phyloP scores from a whole-genome alignment of 2,329 filamentous ascomycete genomes.

The Sporothrix euskadiensis region DNA sequence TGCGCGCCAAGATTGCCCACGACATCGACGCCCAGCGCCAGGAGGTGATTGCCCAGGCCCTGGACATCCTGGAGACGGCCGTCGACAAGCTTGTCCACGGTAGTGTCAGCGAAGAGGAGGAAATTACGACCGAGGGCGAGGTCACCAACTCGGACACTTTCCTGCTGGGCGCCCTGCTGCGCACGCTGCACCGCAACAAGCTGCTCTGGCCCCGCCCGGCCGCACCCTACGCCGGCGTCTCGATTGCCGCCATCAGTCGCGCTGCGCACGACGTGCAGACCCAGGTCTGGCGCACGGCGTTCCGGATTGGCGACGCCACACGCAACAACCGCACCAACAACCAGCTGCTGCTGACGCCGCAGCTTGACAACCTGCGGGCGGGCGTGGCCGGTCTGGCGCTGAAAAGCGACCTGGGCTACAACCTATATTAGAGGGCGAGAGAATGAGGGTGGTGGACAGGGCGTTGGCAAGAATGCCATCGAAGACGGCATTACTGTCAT shows the following conservation, averaged over 20 bases:
- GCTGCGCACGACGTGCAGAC: slow-evolving; percentile 35
- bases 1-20: slow-evolving; percentile 37
- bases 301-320: slow-evolving; percentile 25
- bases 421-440: slow-evolving; percentile 33
- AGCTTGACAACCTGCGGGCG: slow-evolving; percentile 32
- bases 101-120: neutral
- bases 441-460: neutral
- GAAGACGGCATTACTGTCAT: neutral
- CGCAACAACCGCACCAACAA: slow-evolving; percentile 27
- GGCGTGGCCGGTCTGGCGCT: slow-evolving; percentile 36
- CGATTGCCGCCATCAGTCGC: slow-evolving; percentile 35
- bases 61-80: slow-evolving; percentile 33
- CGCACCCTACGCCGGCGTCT: slow-evolving; percentile 35
- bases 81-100: slow-evolving; percentile 34
- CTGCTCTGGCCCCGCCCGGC: slow-evolving; percentile 37
- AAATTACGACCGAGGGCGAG: slow-evolving; percentile 29
- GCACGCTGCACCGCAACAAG: slow-evolving; percentile 35
- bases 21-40: slow-evolving; percentile 38
- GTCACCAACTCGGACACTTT: slow-evolving; percentile 35
- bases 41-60: slow-evolving; percentile 33
- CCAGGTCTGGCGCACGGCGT: slow-evolving; percentile 31
- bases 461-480: neutral
- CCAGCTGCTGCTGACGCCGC: slow-evolving; percentile 31
- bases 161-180: slow-evolving; percentile 38
- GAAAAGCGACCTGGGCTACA: slow-evolving; percentile 38